Percentiles rank a stretch among this genome's conserved stretches.
These are phyloP conservation scores for Bruguiera hainesii DNA, from an alignment of 441 rosid species.

Conservation along the genomic window DNA sequence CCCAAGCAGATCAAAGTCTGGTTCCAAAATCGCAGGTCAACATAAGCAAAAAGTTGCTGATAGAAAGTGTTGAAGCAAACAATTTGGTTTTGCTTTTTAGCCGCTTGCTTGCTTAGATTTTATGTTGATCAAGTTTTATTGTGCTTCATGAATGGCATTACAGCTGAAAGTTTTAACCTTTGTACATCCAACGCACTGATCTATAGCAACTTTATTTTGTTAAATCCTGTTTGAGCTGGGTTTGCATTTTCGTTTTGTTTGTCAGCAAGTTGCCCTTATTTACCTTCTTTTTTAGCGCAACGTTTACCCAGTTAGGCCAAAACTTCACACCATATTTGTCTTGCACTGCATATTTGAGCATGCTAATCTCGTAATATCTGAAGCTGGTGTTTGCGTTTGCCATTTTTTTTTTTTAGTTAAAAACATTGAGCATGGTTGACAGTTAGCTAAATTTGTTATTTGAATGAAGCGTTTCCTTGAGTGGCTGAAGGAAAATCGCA, in stretches of 20 bases:
- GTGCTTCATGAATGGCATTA: neutral
- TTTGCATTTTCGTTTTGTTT: too few species aligned
- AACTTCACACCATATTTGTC: too few species aligned
- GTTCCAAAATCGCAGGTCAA: constrained; percentile 93
- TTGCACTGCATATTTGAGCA: too few species aligned
- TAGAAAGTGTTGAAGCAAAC: neutral
- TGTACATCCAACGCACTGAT: constrained; percentile 7
- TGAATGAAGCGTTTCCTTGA: constrained; percentile 1
- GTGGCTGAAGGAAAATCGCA: constrained; percentile 17
- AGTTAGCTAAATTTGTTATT: constrained; percentile 2
- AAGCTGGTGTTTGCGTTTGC: neutral
- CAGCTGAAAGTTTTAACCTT: neutral
- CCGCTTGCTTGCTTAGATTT: neutral
- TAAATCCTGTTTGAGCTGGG: neutral
- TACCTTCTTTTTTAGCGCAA: too few species aligned
- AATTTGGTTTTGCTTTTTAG: neutral
- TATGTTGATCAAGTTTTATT: constrained; percentile 3
- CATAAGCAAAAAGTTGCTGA: neutral
- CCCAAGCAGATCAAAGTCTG: constrained; percentile 99
- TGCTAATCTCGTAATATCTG: neutral
- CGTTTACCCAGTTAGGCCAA: too few species aligned
- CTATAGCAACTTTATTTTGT: neutral
- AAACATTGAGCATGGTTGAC: neutral
- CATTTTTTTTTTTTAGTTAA: neutral
- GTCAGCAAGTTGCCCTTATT: too few species aligned